Percentiles rank a stretch among this genome's conserved stretches.
Evolutionary conservation across 805 yeast genomes (phyloP).

Genomic region (Kurtzmaniella cleridarum): DNA sequence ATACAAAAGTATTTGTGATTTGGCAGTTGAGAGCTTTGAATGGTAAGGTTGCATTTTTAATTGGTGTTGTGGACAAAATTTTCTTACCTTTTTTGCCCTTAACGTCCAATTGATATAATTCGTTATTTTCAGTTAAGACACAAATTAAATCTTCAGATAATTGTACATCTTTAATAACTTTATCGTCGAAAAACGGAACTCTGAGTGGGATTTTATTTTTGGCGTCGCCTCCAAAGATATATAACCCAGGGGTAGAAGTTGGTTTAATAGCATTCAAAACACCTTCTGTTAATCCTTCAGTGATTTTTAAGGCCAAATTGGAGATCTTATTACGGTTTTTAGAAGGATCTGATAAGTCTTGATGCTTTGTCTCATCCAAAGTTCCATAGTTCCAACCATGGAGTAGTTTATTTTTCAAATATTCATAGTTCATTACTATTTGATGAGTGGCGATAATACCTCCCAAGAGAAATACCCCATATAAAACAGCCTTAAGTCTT

Average conservation of each 20-base stretch:
- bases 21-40: conserved; percentile 22
- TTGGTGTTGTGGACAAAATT: background rate
- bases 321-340: conserved; percentile 22
- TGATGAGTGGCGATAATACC: conserved; percentile 39
- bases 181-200: conserved; percentile 58
- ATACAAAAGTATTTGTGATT: conserved; percentile 48
- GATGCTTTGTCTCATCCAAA: conserved; percentile 34
- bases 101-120: conserved; percentile 68
- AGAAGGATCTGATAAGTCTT: conserved; percentile 25
- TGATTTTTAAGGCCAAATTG: conserved; percentile 21
- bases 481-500: conserved; percentile 38
- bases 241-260: conserved; percentile 22
- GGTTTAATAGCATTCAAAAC: conserved; percentile 14
- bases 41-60: conserved; percentile 19
- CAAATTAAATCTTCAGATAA: conserved; percentile 44
- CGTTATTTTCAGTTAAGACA: conserved; percentile 66
- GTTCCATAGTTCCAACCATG: conserved; percentile 25
- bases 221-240: conserved; percentile 28
- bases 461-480: conserved; percentile 37
- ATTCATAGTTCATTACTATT: conserved; percentile 36
- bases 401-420: conserved; percentile 27
- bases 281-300: conserved; percentile 17
- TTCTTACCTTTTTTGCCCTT: conserved; percentile 24
- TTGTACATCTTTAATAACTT: conserved; percentile 50
- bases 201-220: conserved; percentile 52